phyloP scores from a whole-genome alignment of 768 basidiomycete genomes.

The Thelephora ganbajun region DNA sequence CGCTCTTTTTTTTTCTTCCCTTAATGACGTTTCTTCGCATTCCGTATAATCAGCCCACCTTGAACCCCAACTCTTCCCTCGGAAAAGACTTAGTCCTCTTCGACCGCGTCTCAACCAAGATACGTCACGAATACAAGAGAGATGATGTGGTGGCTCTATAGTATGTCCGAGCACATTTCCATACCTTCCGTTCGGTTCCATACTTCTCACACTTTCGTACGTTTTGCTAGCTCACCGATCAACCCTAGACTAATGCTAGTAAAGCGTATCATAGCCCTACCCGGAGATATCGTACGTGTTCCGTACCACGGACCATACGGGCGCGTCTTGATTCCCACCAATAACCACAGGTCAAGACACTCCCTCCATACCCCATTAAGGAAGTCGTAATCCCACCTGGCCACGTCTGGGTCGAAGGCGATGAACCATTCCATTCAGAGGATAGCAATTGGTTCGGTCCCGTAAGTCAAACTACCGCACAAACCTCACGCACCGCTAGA shows the following conservation, averaged over 20 bases:
- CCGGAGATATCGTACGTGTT: slow-evolving; percentile 35
- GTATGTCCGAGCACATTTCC: slow-evolving; percentile 21
- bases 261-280: slow-evolving; percentile 52
- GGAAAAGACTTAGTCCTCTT: slow-evolving; percentile 54
- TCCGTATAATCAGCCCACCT: slow-evolving; percentile 43
- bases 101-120: slow-evolving; percentile 31
- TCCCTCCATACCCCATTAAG: slow-evolving; percentile 50
- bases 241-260: slow-evolving; percentile 39
- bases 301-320: not conserved
- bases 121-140: slow-evolving; percentile 24
- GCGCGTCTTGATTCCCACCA: not conserved
- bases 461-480: slow-evolving; percentile 23
- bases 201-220: not conserved
- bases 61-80: slow-evolving; percentile 56
- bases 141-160: slow-evolving; percentile 56
- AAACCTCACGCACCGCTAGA: not conserved
- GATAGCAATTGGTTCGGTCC: slow-evolving; percentile 68
- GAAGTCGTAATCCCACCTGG: slow-evolving; percentile 44
- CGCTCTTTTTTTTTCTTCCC: too few relatives aligned
- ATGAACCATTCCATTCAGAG: slow-evolving; percentile 50
- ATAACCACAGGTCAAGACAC: slow-evolving; percentile 31
- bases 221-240: slow-evolving; percentile 37
- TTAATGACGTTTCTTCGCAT: not conserved
- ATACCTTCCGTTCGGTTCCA: not conserved
- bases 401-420: slow-evolving; percentile 60